A percentile compares a stretch with the other conserved stretches of the same genome.
phyloP scores from a whole-genome alignment of 306 rosid species.

The Sphenostylis stenocarpa region DNA sequence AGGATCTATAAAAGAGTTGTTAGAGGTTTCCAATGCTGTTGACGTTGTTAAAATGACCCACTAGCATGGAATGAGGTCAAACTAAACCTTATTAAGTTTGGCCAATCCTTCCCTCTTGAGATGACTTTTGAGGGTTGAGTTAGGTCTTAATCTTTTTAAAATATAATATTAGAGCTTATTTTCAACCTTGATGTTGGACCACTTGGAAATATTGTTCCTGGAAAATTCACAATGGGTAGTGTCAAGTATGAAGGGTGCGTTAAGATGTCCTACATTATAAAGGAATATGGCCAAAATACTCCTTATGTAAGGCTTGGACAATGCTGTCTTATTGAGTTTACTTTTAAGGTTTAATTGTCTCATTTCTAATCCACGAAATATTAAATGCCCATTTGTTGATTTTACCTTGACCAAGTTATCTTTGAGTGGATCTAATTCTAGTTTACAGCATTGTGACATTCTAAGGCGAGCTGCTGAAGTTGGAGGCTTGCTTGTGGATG shows the following conservation, averaged over 20 bases:
- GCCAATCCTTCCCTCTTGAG: background rate
- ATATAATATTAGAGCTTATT: background rate
- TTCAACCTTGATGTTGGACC: background rate
- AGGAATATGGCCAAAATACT: background rate
- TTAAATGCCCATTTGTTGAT: background rate
- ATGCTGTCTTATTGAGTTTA: background rate
- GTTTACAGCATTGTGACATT: slow-evolving; percentile 87
- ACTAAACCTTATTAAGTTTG: background rate
- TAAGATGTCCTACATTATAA: background rate
- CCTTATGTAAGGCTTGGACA: background rate
- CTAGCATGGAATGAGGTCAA: background rate
- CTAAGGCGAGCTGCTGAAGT: slow-evolving; percentile 97
- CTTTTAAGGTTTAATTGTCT: background rate
- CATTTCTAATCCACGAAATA: background rate
- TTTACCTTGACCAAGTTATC: background rate
- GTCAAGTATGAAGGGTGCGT: background rate
- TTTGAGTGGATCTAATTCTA: slow-evolving; percentile 33
- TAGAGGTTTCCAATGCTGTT: background rate
- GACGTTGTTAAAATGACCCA: background rate
- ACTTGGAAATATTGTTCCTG: background rate
- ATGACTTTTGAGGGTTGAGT: background rate
- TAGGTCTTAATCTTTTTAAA: background rate
- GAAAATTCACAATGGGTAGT: background rate
- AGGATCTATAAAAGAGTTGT: background rate
- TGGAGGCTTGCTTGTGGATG: slow-evolving; percentile 93